Evolutionary conservation across 305 asterid species (phyloP), one percentile per base, ranked within the genome.

Genomic region (Petunia hybrid): DNA sequence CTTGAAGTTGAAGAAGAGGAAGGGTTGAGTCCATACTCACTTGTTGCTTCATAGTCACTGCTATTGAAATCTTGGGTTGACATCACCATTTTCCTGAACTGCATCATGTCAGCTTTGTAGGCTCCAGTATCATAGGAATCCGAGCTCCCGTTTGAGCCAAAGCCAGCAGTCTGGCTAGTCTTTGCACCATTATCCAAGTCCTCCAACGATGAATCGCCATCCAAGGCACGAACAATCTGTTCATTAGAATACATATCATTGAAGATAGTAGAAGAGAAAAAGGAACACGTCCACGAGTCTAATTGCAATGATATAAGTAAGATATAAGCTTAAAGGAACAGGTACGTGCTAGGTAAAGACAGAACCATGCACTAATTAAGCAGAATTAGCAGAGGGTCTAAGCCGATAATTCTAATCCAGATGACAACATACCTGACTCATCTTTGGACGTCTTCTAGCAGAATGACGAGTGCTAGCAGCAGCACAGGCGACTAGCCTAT

Each of bases 381-480:
- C 63, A 4, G 46, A 48, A n/a, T 46, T 31, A 70, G 46, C 31
- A 70, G 56, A 62, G 55, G 56, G 39, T 76, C 13, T 9, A 76
- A 35, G 3, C 16, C 16, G 16, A 71, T 71, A 36, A 22, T 38
- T 59, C 78, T 64, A 35, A 9, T 42, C 77, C 1, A 8, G 41
- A 41, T 31, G 69, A 43, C 2, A 5, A 53, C 40, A 55, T 84
- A 91, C 97, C 91, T 90, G 97, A 85, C 93, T 89, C 97, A 93
- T 93, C 83, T 87, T 88, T 5, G 97, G 96, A 45, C 97, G 96
- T 84, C 91, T 86, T 83, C 89, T 88, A 42, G 91, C 92, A 43
- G 96, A 91, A 85, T 93, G 92, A 31, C 93, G 94, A 79, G 91
- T 85, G 81, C 91, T 68, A 35, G 94, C 92, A 53, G 91, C 83